A percentile compares a stretch with the other conserved stretches of the same genome.
These are phyloP conservation scores for Sporobolus alterniflorus DNA, from an alignment of 202 grass and related monocot species.

Conservation along the genomic window DNA sequence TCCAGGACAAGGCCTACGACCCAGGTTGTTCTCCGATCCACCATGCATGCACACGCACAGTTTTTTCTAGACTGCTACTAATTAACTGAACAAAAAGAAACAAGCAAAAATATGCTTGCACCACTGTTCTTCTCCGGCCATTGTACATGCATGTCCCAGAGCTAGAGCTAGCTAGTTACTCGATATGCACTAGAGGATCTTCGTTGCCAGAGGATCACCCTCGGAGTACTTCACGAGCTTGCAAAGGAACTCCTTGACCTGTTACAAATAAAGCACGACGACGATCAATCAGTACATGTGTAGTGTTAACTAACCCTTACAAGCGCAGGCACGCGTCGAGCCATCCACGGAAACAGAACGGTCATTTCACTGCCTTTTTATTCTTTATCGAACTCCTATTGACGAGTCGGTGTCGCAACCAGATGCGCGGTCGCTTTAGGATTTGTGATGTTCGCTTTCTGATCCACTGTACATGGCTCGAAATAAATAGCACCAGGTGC, in stretches of 20 bases:
- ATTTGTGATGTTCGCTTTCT: slow-evolving; percentile 9
- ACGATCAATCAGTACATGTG: background rate
- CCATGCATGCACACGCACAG: no score
- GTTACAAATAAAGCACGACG: background rate
- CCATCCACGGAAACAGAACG: background rate
- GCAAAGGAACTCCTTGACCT: slow-evolving; percentile 56
- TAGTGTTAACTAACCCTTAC: no score
- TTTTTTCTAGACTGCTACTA: background rate
- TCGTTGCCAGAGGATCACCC: background rate
- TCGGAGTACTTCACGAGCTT: slow-evolving; percentile 36
- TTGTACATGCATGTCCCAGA: background rate
- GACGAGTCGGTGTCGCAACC: background rate
- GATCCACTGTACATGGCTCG: background rate
- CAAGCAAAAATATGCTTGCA: background rate
- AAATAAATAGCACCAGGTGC: background rate
- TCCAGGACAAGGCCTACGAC: no score
- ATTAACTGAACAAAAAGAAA: background rate
- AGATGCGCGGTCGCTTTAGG: background rate
- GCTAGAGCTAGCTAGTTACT: background rate
- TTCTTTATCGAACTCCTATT: background rate
- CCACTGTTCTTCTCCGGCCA: background rate
- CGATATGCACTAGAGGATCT: background rate
- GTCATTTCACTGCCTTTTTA: background rate
- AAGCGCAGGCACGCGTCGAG: background rate
- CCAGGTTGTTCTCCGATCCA: no score